Base-by-base conservation (phyloP, 2,329 filamentous ascomycete genomes). In the Penicillium sp. region DNA sequence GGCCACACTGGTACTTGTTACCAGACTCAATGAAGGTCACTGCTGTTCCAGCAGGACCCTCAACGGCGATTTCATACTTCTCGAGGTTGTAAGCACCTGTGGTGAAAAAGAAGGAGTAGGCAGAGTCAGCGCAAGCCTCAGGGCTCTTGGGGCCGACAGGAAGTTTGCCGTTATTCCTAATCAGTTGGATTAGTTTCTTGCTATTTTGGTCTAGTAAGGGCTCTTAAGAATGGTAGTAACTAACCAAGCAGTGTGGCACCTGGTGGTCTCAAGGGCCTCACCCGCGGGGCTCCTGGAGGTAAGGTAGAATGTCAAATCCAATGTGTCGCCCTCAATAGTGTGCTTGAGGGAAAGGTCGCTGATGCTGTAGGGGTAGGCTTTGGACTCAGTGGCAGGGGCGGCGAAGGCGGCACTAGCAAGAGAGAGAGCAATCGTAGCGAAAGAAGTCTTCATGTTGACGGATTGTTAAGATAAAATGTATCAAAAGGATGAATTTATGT, bases 1-100 rank as follows among this genome's bases (percentile, higher is more conserved):
- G 33, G 11, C 41, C 41, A 53, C 50, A 46, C 31, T 53, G 50
- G 25, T 53, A 53, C 33, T 53, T 53, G 23, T 33, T 11, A 16
- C 50, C 50, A 39, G 33, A 15, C 23, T 38, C 31, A 21, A 53
- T 53, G 8, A 9, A 8, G 11, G 31, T 27, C 16, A 13, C 33
- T 7, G 41, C 50, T 45, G 40, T n/a, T 23, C 50, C 50, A 25
- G 19, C 41, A 9, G 41, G 16, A 5, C 50, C 50, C 9, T 53
- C 21, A 9, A n/a, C n/a, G 13, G 21, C 23, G 8, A 53, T 10
- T 19, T 53, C 41, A 15, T 39, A 46, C 7, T 21, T 53, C 23
- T 39, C 41, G 3, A 46, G 3, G 16, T 39, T 16, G 6, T 7
- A 27, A 27, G 29, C 23, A 16, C 41, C 41, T 25, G 21, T 31